phyloP scores from a whole-genome alignment of 1,284 basidiomycete species.

The Mycosarcoma mackinlayi region DNA sequence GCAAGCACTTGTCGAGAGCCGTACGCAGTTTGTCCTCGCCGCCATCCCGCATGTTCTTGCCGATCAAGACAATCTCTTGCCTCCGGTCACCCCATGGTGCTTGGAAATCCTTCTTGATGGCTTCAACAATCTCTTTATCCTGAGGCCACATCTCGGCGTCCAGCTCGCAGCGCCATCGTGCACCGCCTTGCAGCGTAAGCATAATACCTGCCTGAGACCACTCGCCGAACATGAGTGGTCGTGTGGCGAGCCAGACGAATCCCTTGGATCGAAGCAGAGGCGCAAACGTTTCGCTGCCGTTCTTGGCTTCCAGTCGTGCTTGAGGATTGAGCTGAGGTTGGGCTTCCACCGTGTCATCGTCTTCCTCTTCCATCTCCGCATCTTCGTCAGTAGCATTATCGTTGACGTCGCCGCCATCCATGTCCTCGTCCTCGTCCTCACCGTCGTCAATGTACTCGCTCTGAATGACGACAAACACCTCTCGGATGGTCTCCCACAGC shows the following conservation, averaged over 20 bases:
- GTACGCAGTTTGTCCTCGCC: conserved; percentile 65
- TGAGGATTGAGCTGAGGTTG: conserved; percentile 70
- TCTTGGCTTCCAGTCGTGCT: conserved; percentile 69
- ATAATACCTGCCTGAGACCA: conserved; percentile 71
- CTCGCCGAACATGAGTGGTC: conserved; percentile 69
- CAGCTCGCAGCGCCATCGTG: conserved; percentile 69
- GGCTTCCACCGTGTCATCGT: conserved; percentile 51
- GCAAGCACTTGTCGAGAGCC: conserved; percentile 68
- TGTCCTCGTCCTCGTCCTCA: conserved; percentile 34
- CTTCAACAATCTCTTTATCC: conserved; percentile 67
- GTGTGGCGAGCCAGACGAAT: conserved; percentile 70
- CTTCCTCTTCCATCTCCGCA: conserved; percentile 45
- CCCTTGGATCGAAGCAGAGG: conserved; percentile 70
- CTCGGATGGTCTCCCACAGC: conserved; percentile 70
- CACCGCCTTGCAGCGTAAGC: conserved; percentile 69
- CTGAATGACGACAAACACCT: conserved; percentile 70
- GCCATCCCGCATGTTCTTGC: conserved; percentile 64
- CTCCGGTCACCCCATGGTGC: conserved; percentile 71
- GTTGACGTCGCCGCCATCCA: conserved; percentile 8
- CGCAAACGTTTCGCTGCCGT: conserved; percentile 67
- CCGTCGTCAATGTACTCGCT: conserved; percentile 68
- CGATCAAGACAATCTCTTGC: conserved; percentile 70
- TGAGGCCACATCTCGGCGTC: conserved; percentile 69
- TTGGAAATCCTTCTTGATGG: conserved; percentile 70
- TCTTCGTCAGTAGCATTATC: conserved; percentile 20